phyloP scores from a whole-genome alignment of 352 stramenopile genomes.

The Halophytophthora polymorphica region DNA sequence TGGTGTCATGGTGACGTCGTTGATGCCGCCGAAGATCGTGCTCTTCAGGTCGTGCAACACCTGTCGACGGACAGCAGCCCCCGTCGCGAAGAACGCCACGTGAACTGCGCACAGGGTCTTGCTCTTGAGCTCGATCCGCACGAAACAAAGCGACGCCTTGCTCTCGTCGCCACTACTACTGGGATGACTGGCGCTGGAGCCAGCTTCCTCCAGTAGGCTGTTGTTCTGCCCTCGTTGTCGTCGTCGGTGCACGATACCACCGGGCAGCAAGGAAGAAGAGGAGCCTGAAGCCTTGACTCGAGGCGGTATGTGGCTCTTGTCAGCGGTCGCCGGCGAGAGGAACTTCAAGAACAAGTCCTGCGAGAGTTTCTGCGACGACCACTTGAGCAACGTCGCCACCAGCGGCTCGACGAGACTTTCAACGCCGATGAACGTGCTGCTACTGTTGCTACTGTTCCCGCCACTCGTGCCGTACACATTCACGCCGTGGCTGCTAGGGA shows the following conservation, averaged over 20 bases:
- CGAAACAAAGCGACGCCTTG: conserved; percentile 75
- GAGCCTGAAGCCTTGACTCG: conserved; percentile 18
- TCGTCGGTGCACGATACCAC: conserved; percentile 31
- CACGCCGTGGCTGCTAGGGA: conserved; percentile 29
- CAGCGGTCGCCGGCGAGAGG: conserved; percentile 26
- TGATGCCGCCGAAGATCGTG: conserved; percentile 54
- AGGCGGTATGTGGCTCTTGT: conserved; percentile 22
- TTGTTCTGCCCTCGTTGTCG: conserved; percentile 29
- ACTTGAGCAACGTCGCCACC: conserved; percentile 57
- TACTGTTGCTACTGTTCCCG: conserved; percentile 6
- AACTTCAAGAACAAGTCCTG: conserved; percentile 85
- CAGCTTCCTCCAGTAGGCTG: too few species aligned
- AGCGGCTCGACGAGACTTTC: conserved; percentile 57
- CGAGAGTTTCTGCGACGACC: conserved; percentile 73
- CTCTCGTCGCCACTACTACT: conserved; percentile 26
- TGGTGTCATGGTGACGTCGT: conserved; percentile 32
- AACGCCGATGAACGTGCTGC: conserved; percentile 38
- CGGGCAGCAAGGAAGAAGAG: conserved; percentile 14
- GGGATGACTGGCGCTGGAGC: conserved; percentile 8
- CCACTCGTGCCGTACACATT: conserved; percentile 30
- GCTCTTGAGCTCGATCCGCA: conserved; percentile 78
- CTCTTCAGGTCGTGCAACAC: conserved; percentile 73
- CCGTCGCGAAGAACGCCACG: conserved; percentile 85
- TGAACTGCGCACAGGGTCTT: conserved; percentile 76
- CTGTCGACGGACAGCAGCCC: conserved; percentile 50